Percentiles rank a stretch among this genome's conserved stretches.
Evolutionary conservation across 108 stramenopile genomes (phyloP).

Genomic region (Mediolabrus comicus): DNA sequence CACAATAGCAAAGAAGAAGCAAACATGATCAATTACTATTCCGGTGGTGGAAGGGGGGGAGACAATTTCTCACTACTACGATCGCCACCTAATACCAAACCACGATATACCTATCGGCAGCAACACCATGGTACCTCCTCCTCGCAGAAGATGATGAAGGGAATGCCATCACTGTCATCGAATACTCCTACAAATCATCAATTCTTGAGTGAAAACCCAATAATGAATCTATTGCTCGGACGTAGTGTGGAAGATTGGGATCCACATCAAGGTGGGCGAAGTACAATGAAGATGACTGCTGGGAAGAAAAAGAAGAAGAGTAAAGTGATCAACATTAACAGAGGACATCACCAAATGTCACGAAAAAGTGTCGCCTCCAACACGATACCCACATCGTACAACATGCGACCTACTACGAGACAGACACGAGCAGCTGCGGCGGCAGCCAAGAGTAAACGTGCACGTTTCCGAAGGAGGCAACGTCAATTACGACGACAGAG

Average conservation of each 20-base stretch:
- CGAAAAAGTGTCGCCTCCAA: background rate
- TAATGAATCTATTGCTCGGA: constrained; percentile 19
- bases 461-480: constrained; percentile 10
- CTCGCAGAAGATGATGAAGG: background rate
- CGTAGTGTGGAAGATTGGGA: background rate
- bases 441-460: constrained; percentile 25
- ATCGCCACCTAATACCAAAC: constrained; percentile 7
- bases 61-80: constrained; percentile 27
- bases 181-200: background rate
- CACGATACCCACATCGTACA: background rate
- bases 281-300: background rate
- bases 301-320: constrained; percentile 1
- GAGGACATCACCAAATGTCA: background rate
- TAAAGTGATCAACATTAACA: background rate
- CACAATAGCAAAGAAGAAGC: constrained; percentile 7
- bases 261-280: background rate
- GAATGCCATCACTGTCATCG: constrained; percentile 4
- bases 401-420: background rate
- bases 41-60: constrained; percentile 10
- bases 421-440: constrained; percentile 13
- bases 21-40: constrained; percentile 42
- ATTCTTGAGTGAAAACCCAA: background rate
- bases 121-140: background rate
- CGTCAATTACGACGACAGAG: constrained; percentile 13
- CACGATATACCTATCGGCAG: background rate